Conservation (phyloP, 257 asterid species). For the Solanum ossicruentum region DNA sequence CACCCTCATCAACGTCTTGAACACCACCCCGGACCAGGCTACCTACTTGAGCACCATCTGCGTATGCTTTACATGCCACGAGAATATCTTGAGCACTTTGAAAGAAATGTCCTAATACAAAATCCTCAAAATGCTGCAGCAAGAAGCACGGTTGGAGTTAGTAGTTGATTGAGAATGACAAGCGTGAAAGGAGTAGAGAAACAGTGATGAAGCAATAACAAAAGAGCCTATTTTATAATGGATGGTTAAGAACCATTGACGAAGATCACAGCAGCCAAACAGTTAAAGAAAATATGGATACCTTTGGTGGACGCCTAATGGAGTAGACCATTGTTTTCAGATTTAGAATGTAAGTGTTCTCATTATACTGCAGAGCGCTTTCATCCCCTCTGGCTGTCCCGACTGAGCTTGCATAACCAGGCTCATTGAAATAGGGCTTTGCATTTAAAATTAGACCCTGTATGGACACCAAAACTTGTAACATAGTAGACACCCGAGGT, state of each 20-base stretch:
- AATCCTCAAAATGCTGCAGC: slow-evolving; percentile 74
- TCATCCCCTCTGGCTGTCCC: slow-evolving; percentile 46
- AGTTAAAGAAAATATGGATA: not conserved
- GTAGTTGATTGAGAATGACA: not conserved
- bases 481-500: slow-evolving; percentile 57
- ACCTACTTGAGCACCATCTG: slow-evolving; percentile 88
- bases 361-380: slow-evolving; percentile 47
- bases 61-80: slow-evolving; percentile 62
- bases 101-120: slow-evolving; percentile 58
- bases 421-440: slow-evolving; percentile 90
- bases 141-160: not conserved
- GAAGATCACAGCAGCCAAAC: not conserved
- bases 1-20: slow-evolving; percentile 64
- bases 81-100: slow-evolving; percentile 47
- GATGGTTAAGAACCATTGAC: not conserved
- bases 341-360: slow-evolving; percentile 46
- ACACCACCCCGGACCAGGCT: slow-evolving; percentile 71
- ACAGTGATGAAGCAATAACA: not conserved
- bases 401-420: slow-evolving; percentile 45
- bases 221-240: not conserved
- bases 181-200: not conserved
- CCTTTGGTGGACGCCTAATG: slow-evolving; percentile 91
- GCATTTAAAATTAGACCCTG: slow-evolving; percentile 89
- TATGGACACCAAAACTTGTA: slow-evolving; percentile 91
- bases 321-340: slow-evolving; percentile 73